Evolutionary conservation across 441 rosid species (phyloP), one percentile per base, ranked within the genome.

Genomic region (Croton laevigatus): DNA sequence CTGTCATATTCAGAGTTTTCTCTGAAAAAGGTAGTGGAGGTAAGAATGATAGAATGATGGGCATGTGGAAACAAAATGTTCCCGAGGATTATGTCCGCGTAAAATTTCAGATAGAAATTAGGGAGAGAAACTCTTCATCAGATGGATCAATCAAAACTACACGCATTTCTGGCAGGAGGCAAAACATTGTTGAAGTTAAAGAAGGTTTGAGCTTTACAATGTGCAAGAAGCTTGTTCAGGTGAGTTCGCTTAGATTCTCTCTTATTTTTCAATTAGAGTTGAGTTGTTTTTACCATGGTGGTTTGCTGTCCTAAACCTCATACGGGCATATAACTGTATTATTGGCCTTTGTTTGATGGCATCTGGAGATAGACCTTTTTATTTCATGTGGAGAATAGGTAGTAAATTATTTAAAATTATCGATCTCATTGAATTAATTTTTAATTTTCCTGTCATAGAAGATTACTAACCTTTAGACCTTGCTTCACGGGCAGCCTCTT

Each of bases 201-300:
- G 87, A 86, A 80, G 86, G 82, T 64, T 75, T 88, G 81, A 89
- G 98, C 85, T 93, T 95, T 87, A 85, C 82, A 61, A 81, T 95
- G 78, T 95, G 99, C 86, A 86, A 91, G 81, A 89, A 85, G 83
- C 89, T 95, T 59, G 99, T 88, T 61, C 93, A 93, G 87, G 99
- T 93, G 60, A 77, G 14, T 19, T 34, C 44, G 52, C 71, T 32
- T 42, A 49, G n/a, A 19, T 2, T 1, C 48, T 19, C 3, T 22
- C 49, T 13, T 13, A 57, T 62, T 6, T 27, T 8, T 27, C 2
- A 27, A 27, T 27, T 27, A 27, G 32, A 27, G 8, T 57, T 48
- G 27, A 42, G 51, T 23, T 20, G 16, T 19, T 14, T n/a, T 20
- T 16, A 22, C 8, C 4, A 11, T 54, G 37, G 7, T 62, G 36